phyloP scores from a whole-genome alignment of 2,329 filamentous ascomycete genomes.

The Lecanicillium sp. region DNA sequence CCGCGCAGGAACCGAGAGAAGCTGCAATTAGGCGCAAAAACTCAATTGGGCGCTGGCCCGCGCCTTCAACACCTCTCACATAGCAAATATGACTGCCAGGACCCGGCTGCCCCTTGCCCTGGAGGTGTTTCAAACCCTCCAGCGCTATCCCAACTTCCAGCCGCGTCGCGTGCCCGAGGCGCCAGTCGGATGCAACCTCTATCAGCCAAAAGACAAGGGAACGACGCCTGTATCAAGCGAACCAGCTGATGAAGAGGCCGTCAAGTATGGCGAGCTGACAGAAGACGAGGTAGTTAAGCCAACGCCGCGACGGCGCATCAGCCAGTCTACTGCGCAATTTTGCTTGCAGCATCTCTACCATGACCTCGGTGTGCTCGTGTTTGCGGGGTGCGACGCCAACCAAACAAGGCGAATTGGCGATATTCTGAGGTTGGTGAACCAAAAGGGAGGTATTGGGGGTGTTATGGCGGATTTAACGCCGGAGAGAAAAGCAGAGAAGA shows the following conservation, averaged over 20 bases:
- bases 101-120: slow-evolving; percentile 11
- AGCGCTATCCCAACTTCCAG: slow-evolving; percentile 13
- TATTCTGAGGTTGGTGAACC: slow-evolving; percentile 12
- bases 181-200: slow-evolving; percentile 3
- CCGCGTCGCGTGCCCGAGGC: slow-evolving; percentile 11
- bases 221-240: too few relatives aligned
- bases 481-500: slow-evolving; percentile 1
- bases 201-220: too few relatives aligned
- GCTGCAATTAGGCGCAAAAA: too few relatives aligned
- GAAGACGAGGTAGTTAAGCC: too few relatives aligned
- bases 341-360: slow-evolving; percentile 14
- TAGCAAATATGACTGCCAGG: slow-evolving; percentile 9
- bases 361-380: slow-evolving; percentile 23
- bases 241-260: too few relatives aligned
- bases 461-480: slow-evolving; percentile 3
- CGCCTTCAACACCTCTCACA: too few relatives aligned
- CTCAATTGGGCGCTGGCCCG: too few relatives aligned
- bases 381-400: slow-evolving; percentile 15
- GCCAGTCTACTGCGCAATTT: too few relatives aligned
- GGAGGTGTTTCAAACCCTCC: slow-evolving; percentile 15
- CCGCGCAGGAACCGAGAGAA: too few relatives aligned
- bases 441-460: slow-evolving; percentile 11
- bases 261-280: too few relatives aligned
- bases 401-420: slow-evolving; percentile 16
- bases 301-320: too few relatives aligned